Evolutionary conservation across 2,329 filamentous ascomycete species (phyloP).

Genomic region (Nigrospora osmanthi): DNA sequence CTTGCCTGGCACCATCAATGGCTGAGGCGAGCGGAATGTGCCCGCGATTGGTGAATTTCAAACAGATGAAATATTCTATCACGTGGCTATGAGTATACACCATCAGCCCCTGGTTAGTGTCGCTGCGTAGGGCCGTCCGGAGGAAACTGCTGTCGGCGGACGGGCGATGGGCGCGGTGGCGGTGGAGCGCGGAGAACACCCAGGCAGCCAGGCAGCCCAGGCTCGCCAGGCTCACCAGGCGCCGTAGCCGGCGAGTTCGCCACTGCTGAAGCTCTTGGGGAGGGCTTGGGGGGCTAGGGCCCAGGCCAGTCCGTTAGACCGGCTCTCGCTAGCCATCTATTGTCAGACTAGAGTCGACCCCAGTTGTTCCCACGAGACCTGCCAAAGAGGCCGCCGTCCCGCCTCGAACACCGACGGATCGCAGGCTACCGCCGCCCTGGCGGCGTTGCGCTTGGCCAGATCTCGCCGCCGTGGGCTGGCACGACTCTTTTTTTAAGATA

Average conservation of each 20-base stretch:
- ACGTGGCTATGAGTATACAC: too few relatives aligned
- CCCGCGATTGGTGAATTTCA: too few relatives aligned
- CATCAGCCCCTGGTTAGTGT: too few relatives aligned
- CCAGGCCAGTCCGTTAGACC: not conserved
- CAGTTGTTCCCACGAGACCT: not conserved
- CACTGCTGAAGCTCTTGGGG: not conserved
- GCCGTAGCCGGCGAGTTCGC: not conserved
- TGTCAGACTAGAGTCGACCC: not conserved
- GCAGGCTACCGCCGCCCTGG: too few relatives aligned
- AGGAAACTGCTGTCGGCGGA: conserved; percentile 11
- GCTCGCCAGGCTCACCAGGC: too few relatives aligned
- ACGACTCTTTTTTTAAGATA: too few relatives aligned
- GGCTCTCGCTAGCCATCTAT: not conserved
- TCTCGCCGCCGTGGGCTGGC: too few relatives aligned
- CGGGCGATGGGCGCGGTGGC: not conserved
- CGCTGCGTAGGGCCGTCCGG: conserved; percentile 10
- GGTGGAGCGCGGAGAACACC: not conserved
- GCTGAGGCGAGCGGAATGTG: too few relatives aligned
- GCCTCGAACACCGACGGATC: not conserved
- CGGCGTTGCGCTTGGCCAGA: too few relatives aligned
- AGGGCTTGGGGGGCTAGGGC: not conserved
- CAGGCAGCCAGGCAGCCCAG: too few relatives aligned
- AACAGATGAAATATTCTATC: too few relatives aligned
- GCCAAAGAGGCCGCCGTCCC: not conserved
- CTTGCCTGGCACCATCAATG: too few relatives aligned